These are phyloP conservation scores for Rhynchosporium agropyri DNA, from an alignment of 2,329 filamentous ascomycete species.

Conservation along the genomic window DNA sequence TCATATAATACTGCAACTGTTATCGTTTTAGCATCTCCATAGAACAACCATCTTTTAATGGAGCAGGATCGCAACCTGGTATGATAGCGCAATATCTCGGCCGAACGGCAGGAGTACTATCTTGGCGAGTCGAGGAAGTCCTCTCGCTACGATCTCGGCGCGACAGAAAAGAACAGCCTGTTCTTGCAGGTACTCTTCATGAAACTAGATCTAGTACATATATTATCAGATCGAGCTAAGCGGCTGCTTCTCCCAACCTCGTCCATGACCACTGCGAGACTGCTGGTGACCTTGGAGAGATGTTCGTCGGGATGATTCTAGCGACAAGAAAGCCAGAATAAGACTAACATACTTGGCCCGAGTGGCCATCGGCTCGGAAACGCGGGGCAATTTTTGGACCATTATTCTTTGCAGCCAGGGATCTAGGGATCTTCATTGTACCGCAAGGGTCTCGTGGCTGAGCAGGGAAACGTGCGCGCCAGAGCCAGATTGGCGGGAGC, in stretches of 20 bases:
- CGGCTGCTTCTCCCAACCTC: not conserved
- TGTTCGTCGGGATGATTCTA: not conserved
- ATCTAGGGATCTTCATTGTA: not conserved
- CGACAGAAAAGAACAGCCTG: not conserved
- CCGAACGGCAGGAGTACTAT: not conserved
- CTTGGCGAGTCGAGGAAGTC: not conserved
- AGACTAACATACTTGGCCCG: no score
- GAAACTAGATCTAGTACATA: not conserved
- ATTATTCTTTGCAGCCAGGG: not conserved
- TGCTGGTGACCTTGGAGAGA: not conserved
- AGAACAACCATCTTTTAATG: not conserved
- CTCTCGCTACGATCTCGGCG: not conserved
- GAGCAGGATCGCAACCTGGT: not conserved
- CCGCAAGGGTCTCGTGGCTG: not conserved
- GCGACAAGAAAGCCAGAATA: not conserved
- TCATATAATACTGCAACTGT: no score
- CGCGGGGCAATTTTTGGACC: not conserved
- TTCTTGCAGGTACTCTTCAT: not conserved
- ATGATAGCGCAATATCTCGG: not conserved
- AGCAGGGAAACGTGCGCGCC: not conserved
- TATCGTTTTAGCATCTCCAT: no score
- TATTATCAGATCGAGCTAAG: not conserved
- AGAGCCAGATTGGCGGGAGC: not conserved
- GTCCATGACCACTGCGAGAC: not conserved
- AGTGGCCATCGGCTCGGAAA: no score